Percentiles rank a stretch among this genome's conserved stretches.
phyloP scores from a whole-genome alignment of 352 stramenopile genomes.

The Thalassiosira sp. region DNA sequence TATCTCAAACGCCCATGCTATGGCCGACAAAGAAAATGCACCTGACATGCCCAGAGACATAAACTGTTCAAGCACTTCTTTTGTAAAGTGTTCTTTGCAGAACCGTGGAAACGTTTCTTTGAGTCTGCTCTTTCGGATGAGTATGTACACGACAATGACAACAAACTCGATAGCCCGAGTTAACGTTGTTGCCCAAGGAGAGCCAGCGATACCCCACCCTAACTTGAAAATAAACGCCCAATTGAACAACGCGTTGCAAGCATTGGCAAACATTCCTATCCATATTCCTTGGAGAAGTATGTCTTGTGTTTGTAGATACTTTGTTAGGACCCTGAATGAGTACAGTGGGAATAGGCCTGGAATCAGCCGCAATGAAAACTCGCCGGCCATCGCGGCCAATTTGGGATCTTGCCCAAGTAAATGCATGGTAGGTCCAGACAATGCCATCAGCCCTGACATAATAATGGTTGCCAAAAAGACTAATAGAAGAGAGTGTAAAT shows the following conservation, averaged over 20 bases:
- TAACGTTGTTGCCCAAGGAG: slow-evolving; percentile 57
- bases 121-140: slow-evolving; percentile 26
- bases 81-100: slow-evolving; percentile 18
- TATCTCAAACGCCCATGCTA: slow-evolving; percentile 42
- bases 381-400: slow-evolving; percentile 28
- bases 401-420: slow-evolving; percentile 39
- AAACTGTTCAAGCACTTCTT: slow-evolving; percentile 22
- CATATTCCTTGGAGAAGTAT: slow-evolving; percentile 37
- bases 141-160: slow-evolving; percentile 43
- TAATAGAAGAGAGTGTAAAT: slow-evolving; percentile 35
- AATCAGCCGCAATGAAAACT: slow-evolving; percentile 54
- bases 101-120: slow-evolving; percentile 35
- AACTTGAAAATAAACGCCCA: slow-evolving; percentile 48
- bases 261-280: slow-evolving; percentile 56
- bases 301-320: slow-evolving; percentile 63
- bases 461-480: slow-evolving; percentile 25
- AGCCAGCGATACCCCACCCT: slow-evolving; percentile 38
- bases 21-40: slow-evolving; percentile 21
- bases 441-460: slow-evolving; percentile 35
- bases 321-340: slow-evolving; percentile 54
- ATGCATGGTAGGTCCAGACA: slow-evolving; percentile 43
- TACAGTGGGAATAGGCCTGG: slow-evolving; percentile 57
- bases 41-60: slow-evolving; percentile 36
- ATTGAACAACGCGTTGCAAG: slow-evolving; percentile 54
- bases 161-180: slow-evolving; percentile 45